A percentile compares a stretch with the other conserved stretches of the same genome.
Evolutionary conservation across 352 stramenopile species (phyloP).

Genomic region (Phytophthora podocarpi): DNA sequence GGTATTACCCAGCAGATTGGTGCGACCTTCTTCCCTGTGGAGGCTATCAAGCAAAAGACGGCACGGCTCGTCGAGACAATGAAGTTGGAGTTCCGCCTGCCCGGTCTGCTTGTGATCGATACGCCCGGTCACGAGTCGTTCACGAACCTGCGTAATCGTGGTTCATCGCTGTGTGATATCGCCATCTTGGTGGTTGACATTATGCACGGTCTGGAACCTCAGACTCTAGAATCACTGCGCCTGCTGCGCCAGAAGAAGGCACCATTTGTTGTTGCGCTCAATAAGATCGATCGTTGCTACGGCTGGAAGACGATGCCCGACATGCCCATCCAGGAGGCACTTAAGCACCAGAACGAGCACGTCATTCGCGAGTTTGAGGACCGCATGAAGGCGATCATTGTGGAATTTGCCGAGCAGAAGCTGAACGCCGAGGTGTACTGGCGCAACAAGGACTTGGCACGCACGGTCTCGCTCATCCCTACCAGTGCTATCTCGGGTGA

Average conservation of each 20-base stretch:
- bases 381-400: conserved; percentile 92
- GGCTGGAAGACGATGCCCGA: conserved; percentile 97
- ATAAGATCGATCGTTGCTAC: conserved; percentile 99
- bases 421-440: conserved; percentile 99
- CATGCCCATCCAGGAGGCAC: conserved; percentile 93
- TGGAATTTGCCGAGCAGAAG: conserved; percentile 96
- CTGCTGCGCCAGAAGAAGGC: conserved; percentile 95
- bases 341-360: conserved; percentile 92
- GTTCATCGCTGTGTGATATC: conserved; percentile 98
- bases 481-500: conserved; percentile 99
- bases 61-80: conserved; percentile 74
- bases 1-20: conserved; percentile 99
- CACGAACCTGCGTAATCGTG: conserved; percentile 97
- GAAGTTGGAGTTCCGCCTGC: conserved; percentile 90
- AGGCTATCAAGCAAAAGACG: conserved; percentile 92
- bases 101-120: conserved; percentile 97
- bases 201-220: conserved; percentile 99
- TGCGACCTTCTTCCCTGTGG: conserved; percentile 95
- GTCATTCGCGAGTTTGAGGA: conserved; percentile 97
- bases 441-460: conserved; percentile 97
- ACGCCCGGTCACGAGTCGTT: conserved; percentile 99
- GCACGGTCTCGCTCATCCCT: conserved; percentile 97
- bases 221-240: conserved; percentile 99
- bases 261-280: conserved; percentile 99
- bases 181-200: conserved; percentile 99